These are phyloP conservation scores for Quercus wislizeni DNA, from an alignment of 306 rosid genomes.

Conservation along the genomic window DNA sequence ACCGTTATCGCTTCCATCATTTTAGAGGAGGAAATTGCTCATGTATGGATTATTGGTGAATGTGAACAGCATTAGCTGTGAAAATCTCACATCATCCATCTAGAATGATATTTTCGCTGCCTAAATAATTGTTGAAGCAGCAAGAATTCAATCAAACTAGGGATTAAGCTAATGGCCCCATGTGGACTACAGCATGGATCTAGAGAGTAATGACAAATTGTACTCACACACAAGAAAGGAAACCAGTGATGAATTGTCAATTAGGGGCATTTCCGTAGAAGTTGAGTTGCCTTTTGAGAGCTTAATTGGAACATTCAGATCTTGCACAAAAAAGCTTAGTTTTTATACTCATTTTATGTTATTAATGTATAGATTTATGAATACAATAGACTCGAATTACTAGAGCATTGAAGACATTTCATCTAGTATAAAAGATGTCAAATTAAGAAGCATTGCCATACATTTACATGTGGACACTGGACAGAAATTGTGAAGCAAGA, in stretches of 20 bases:
- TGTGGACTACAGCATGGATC: background rate
- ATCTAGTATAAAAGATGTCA: too few species aligned
- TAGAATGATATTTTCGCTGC: background rate
- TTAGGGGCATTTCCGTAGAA: background rate
- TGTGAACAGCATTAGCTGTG: background rate
- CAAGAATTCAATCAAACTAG: background rate
- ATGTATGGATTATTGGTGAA: constrained; percentile 62
- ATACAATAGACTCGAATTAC: too few species aligned
- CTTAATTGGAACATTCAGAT: background rate
- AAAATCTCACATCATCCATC: background rate
- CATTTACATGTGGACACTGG: too few species aligned
- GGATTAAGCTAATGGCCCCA: background rate
- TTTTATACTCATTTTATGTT: too few species aligned
- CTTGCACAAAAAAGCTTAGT: too few species aligned
- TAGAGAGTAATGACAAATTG: background rate
- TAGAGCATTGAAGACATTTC: too few species aligned
- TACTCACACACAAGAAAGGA: background rate
- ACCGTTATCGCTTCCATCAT: constrained; percentile 63
- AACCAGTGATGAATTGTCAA: background rate
- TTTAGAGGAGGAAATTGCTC: constrained; percentile 58
- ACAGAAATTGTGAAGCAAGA: too few species aligned
- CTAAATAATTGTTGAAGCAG: background rate
- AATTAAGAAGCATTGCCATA: too few species aligned
- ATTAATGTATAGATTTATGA: too few species aligned
- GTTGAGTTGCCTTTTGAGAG: background rate